phyloP scores from a whole-genome alignment of 2,329 filamentous ascomycete species.

The Cordyceps cateniannulata region DNA sequence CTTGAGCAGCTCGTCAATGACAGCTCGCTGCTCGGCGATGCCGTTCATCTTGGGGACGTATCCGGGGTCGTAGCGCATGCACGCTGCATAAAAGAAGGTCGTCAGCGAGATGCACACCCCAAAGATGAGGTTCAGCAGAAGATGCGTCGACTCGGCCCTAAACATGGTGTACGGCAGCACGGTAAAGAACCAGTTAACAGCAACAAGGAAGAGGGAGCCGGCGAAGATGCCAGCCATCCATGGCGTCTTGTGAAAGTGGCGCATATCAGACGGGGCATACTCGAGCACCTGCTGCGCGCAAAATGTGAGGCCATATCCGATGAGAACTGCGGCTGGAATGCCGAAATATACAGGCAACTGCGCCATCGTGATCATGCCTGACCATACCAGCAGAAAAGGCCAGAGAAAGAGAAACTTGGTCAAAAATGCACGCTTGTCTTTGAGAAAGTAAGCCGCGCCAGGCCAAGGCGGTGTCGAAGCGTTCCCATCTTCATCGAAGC shows the following conservation, averaged over 20 bases:
- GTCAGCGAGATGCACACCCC: slow-evolving; percentile 57
- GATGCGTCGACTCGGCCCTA: slow-evolving; percentile 37
- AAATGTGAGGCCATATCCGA: slow-evolving; percentile 69
- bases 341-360: slow-evolving; percentile 68
- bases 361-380: slow-evolving; percentile 65
- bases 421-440: slow-evolving; percentile 72
- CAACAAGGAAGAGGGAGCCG: slow-evolving; percentile 75
- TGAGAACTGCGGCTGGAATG: slow-evolving; percentile 61
- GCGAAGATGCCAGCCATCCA: slow-evolving; percentile 94
- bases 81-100: slow-evolving; percentile 77
- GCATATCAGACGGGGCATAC: slow-evolving; percentile 82
- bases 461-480: slow-evolving; percentile 65
- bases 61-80: slow-evolving; percentile 85
- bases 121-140: slow-evolving; percentile 76
- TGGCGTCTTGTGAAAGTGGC: slow-evolving; percentile 83
- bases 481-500: slow-evolving; percentile 74
- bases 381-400: slow-evolving; percentile 72
- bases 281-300: slow-evolving; percentile 69
- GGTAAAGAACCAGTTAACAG: slow-evolving; percentile 65
- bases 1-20: slow-evolving; percentile 79
- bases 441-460: slow-evolving; percentile 62
- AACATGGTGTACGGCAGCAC: slow-evolving; percentile 51
- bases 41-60: slow-evolving; percentile 88
- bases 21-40: slow-evolving; percentile 80
- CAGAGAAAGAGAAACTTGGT: slow-evolving; percentile 84